phyloP scores from a whole-genome alignment of 768 basidiomycete species.

The Rhodotorula diobovata region DNA sequence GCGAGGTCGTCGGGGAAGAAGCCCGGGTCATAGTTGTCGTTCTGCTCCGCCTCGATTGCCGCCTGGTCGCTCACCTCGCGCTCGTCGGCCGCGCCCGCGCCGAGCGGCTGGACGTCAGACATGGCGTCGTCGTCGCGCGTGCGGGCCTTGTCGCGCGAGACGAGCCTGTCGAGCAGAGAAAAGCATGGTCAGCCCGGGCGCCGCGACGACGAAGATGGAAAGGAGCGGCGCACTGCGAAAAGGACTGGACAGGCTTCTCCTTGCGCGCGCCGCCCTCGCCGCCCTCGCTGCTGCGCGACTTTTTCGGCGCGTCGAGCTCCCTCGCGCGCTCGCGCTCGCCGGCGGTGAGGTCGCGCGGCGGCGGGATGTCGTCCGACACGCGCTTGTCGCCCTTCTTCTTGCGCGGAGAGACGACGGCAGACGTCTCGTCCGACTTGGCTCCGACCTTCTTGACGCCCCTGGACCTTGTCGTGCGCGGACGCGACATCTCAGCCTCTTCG shows the following conservation, averaged over 20 bases:
- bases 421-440: background rate
- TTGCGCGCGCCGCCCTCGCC: too few relatives aligned
- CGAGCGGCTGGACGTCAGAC: background rate
- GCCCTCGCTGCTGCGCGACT: slow-evolving; percentile 1
- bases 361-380: slow-evolving; percentile 5
- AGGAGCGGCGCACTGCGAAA: slow-evolving; percentile 1
- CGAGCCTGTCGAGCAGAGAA: background rate
- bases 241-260: background rate
- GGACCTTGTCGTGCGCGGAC: background rate
- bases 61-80: too few relatives aligned
- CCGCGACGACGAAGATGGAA: background rate
- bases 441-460: background rate
- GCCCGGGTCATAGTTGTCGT: background rate
- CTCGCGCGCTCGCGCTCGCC: background rate
- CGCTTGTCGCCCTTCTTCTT: slow-evolving; percentile 1
- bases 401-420: background rate
- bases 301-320: background rate
- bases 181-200: background rate
- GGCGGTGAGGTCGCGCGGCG: background rate
- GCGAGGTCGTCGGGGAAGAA: background rate
- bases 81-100: background rate
- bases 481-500: background rate
- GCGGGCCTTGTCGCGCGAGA: background rate
- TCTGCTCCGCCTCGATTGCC: background rate
- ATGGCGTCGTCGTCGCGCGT: background rate